phyloP scores from a whole-genome alignment of 192 early-diverging fungal species.

The Lobulomyces angularis region DNA sequence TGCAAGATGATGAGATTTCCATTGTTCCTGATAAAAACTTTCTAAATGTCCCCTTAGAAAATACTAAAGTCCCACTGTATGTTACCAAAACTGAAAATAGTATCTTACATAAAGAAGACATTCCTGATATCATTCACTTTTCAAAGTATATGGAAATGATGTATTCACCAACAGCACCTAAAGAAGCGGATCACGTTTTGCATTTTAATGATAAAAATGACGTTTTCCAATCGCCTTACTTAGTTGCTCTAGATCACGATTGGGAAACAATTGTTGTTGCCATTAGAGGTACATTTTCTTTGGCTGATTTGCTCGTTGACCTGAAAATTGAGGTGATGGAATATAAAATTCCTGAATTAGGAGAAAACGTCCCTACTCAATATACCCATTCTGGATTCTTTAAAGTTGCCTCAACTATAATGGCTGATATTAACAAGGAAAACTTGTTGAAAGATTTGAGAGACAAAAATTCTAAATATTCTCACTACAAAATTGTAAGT shows the following conservation, averaged over 20 bases:
- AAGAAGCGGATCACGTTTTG: slow-evolving; percentile 8
- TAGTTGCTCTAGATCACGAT: slow-evolving; percentile 23
- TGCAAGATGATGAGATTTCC: slow-evolving; percentile 1
- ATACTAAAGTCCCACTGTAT: slow-evolving; percentile 2
- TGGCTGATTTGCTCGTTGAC: slow-evolving; percentile 27
- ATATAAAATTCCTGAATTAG: slow-evolving; percentile 17
- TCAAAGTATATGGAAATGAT: slow-evolving; percentile 23
- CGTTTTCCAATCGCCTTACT: slow-evolving; percentile 23
- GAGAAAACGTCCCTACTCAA: not conserved
- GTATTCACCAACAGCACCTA: slow-evolving; percentile 16
- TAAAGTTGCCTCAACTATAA: slow-evolving; percentile 18
- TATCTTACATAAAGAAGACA: slow-evolving; percentile 10
- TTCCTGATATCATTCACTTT: slow-evolving; percentile 26
- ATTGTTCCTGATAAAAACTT: not conserved
- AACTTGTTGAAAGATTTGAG: slow-evolving; percentile 13
- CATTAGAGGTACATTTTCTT: slow-evolving; percentile 26
- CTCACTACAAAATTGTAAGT: slow-evolving; percentile 14
- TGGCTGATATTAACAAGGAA: slow-evolving; percentile 12
- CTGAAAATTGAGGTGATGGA: slow-evolving; percentile 20
- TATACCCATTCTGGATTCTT: slow-evolving; percentile 18
- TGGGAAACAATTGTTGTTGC: slow-evolving; percentile 25
- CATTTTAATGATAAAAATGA: slow-evolving; percentile 13
- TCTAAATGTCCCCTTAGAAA: not conserved
- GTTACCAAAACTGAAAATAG: slow-evolving; percentile 2
- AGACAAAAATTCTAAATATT: slow-evolving; percentile 10